These are phyloP conservation scores for Brassica rapa DNA, from an alignment of 345 rosid species.

Conservation along the genomic window DNA sequence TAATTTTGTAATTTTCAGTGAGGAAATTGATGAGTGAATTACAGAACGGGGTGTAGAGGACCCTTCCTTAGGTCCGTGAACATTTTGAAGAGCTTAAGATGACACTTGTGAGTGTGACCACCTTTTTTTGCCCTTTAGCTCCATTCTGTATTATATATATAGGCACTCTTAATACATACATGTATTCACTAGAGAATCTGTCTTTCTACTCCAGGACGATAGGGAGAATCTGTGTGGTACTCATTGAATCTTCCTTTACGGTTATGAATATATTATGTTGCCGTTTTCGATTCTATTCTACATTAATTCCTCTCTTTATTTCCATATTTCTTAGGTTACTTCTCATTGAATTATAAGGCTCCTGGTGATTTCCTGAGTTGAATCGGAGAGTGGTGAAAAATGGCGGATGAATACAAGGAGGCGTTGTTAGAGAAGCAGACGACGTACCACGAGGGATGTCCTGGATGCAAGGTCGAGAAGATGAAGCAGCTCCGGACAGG, in stretches of 20 bases:
- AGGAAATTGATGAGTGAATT: background rate
- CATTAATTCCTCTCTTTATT: background rate
- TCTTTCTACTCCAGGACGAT: constrained; percentile 7
- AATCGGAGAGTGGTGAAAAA: background rate
- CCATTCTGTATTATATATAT: background rate
- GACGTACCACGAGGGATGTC: constrained; percentile 34
- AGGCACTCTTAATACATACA: background rate
- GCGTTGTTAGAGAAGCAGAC: constrained; percentile 30
- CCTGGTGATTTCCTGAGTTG: background rate
- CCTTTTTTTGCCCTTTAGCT: constrained; percentile 3
- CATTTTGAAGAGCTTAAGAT: constrained; percentile 8
- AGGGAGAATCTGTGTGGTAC: constrained; percentile 34
- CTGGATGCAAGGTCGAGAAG: constrained; percentile 77
- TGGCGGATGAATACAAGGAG: constrained; percentile 35
- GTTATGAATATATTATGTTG: constrained; percentile 7
- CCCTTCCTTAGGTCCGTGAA: constrained; percentile 10
- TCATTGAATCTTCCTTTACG: background rate
- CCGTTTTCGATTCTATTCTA: background rate
- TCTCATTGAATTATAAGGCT: background rate
- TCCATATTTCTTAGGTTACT: background rate
- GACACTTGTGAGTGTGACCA: constrained; percentile 21
- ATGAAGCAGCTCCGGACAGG: constrained; percentile 52
- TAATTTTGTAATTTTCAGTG: background rate
- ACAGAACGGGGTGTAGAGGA: background rate
- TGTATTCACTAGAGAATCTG: background rate